Evolutionary conservation across 2,329 filamentous ascomycete species (phyloP).

Genomic region (Escovopsis sp.): DNA sequence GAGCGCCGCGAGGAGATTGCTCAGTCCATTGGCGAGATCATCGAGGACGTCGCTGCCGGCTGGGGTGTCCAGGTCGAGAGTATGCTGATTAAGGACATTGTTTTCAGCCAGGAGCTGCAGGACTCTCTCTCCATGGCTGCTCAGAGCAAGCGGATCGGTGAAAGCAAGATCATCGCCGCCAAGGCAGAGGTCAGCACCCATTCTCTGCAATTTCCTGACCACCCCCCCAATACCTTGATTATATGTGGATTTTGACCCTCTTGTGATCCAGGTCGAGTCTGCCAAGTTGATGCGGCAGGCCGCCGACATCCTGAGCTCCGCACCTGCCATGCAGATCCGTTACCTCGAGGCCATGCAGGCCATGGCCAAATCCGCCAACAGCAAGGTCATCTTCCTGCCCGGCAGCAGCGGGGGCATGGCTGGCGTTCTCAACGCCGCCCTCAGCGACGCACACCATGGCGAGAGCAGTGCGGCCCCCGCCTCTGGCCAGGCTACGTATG

Average conservation of each 20-base stretch:
- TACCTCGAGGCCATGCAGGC: conserved; percentile 98
- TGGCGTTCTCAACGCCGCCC: conserved; percentile 25
- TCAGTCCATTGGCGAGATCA: conserved; percentile 88
- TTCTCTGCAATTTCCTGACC: background rate
- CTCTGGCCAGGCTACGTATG: conserved; percentile 22
- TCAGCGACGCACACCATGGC: conserved; percentile 21
- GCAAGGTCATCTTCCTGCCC: conserved; percentile 76
- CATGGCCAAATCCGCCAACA: conserved; percentile 89
- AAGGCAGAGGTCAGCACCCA: conserved; percentile 53
- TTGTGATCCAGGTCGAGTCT: conserved; percentile 61
- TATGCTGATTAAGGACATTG: conserved; percentile 99
- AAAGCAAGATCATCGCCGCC: conserved; percentile 95
- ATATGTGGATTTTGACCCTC: no score
- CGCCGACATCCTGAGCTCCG: conserved; percentile 80
- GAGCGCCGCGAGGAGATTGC: conserved; percentile 96
- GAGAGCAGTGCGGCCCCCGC: conserved; percentile 34
- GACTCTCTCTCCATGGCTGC: conserved; percentile 96
- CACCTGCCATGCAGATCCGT: conserved; percentile 94
- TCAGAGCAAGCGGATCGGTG: conserved; percentile 95
- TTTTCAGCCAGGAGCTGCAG: conserved; percentile 91
- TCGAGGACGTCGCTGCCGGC: conserved; percentile 81
- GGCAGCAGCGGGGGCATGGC: conserved; percentile 41
- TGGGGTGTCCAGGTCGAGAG: conserved; percentile 96
- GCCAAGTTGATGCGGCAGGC: conserved; percentile 90
- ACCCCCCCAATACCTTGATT: background rate